A percentile compares a stretch with the other conserved stretches of the same genome.
Evolutionary conservation across 2,329 filamentous ascomycete species (phyloP).

Genomic region (Bimuria novae-zelandiae): DNA sequence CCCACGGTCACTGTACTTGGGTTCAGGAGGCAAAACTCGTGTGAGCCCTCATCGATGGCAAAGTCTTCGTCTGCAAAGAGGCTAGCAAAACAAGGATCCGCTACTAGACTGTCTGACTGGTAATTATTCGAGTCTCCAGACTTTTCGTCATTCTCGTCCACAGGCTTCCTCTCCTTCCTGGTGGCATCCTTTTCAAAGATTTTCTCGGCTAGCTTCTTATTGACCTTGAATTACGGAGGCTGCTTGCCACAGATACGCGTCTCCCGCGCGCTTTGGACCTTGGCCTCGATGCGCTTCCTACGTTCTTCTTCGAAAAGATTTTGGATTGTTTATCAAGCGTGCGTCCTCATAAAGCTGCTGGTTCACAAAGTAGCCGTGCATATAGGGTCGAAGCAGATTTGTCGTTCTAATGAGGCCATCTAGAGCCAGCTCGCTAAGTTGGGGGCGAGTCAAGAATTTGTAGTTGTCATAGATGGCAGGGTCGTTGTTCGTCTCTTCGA

Average conservation of each 20-base stretch:
- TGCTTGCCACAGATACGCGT: conserved; percentile 92
- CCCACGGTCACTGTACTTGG: conserved; percentile 59
- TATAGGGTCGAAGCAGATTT: conserved; percentile 88
- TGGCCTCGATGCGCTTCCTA: conserved; percentile 87
- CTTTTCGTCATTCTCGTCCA: conserved; percentile 19
- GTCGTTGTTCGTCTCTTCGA: conserved; percentile 69
- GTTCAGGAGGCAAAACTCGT: conserved; percentile 87
- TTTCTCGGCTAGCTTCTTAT: conserved; percentile 70
- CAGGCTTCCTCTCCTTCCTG: conserved; percentile 66
- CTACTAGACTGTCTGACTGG: conserved; percentile 64
- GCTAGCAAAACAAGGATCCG: conserved; percentile 82
- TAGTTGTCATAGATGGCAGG: conserved; percentile 87
- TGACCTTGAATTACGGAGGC: conserved; percentile 78
- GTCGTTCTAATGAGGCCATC: conserved; percentile 89
- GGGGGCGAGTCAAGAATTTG: conserved; percentile 91
- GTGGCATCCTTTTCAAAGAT: conserved; percentile 57
- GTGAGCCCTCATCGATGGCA: conserved; percentile 83
- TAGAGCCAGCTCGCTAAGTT: conserved; percentile 82
- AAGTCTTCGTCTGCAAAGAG: conserved; percentile 95
- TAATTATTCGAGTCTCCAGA: conserved; percentile 41
- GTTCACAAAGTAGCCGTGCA: conserved; percentile 98
- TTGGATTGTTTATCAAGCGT: conserved; percentile 85
- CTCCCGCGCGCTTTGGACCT: conserved; percentile 95
- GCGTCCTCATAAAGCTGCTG: conserved; percentile 96
- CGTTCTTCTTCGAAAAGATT: conserved; percentile 93